Conservation (phyloP, 1,139 yeast species). For the Diutina ranongensis region DNA sequence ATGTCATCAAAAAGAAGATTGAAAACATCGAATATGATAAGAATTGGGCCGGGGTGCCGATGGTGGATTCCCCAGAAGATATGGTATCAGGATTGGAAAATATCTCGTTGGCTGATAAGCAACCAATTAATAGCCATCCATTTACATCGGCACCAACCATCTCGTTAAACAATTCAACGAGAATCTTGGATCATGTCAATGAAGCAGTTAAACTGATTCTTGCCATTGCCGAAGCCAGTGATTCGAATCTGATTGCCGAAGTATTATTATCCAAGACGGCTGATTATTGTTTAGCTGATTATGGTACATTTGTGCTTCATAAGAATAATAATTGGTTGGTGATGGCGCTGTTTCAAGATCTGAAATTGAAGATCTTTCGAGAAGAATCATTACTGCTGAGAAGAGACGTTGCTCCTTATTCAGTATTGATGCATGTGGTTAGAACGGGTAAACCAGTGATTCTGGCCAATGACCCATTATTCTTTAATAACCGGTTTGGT, state of each 20-base stretch:
- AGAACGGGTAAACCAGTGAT: background rate
- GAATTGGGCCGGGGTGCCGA: slow-evolving; percentile 23
- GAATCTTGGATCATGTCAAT: slow-evolving; percentile 12
- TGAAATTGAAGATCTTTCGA: background rate
- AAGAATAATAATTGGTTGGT: background rate
- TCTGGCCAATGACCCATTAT: slow-evolving; percentile 12
- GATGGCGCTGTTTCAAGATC: background rate
- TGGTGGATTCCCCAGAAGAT: background rate
- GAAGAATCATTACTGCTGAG: slow-evolving; percentile 2
- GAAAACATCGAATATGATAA: slow-evolving; percentile 13
- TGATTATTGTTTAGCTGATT: slow-evolving; percentile 30
- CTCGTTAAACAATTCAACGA: background rate
- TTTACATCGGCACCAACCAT: too few species aligned
- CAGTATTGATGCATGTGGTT: slow-evolving; percentile 21
- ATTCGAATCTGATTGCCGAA: slow-evolving; percentile 25
- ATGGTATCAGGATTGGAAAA: background rate
- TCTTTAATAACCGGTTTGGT: slow-evolving; percentile 24
- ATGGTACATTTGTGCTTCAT: slow-evolving; percentile 31
- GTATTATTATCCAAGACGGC: slow-evolving; percentile 32
- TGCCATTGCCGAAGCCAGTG: slow-evolving; percentile 37
- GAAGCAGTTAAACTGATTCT: slow-evolving; percentile 34
- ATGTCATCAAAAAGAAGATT: slow-evolving; percentile 12
- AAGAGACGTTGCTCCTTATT: slow-evolving; percentile 31
- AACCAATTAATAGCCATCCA: too few species aligned
- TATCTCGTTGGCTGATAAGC: too few species aligned